Percentiles rank a stretch among this genome's conserved stretches.
phyloP scores from a whole-genome alignment of 2,329 filamentous ascomycete species.

The Neodidymelliopsis sp. region DNA sequence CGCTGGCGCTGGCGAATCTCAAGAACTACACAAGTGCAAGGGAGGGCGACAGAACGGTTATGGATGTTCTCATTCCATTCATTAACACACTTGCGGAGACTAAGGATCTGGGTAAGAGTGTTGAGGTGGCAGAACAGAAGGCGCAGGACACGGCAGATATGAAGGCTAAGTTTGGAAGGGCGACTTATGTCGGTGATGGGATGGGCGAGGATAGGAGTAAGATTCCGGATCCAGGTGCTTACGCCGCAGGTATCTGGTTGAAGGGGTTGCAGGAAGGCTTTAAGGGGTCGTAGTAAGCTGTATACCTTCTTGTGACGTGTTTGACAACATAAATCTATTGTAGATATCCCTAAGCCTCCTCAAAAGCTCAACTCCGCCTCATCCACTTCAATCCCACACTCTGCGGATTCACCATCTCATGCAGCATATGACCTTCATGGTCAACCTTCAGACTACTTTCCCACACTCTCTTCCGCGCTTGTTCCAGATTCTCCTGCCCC shows the following conservation, averaged over 20 bases:
- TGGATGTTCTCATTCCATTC: constrained; percentile 91
- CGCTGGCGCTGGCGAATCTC: constrained; percentile 54
- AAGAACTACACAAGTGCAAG: constrained; percentile 82
- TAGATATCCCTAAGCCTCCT: too few species aligned
- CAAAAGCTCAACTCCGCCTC: too few species aligned
- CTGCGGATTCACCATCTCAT: too few species aligned
- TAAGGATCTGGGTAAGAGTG: constrained; percentile 73
- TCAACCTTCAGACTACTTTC: too few species aligned
- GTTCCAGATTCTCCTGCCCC: too few species aligned
- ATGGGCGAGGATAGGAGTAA: constrained; percentile 59
- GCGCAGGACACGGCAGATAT: constrained; percentile 87
- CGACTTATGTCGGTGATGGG: constrained; percentile 80
- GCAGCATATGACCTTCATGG: too few species aligned
- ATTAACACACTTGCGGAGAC: constrained; percentile 71
- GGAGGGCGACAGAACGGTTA: constrained; percentile 85
- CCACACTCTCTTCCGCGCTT: too few species aligned
- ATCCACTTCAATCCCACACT: too few species aligned
- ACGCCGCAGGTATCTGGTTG: constrained; percentile 84
- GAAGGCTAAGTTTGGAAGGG: constrained; percentile 83
- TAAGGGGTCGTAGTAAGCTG: neutral
- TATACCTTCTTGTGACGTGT: too few species aligned
- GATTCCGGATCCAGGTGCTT: constrained; percentile 73
- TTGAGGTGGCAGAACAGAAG: constrained; percentile 74
- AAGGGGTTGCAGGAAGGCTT: constrained; percentile 59
- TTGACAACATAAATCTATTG: too few species aligned